phyloP scores from a whole-genome alignment of 768 basidiomycete genomes.

The Tricholoma hemisulphureum region DNA sequence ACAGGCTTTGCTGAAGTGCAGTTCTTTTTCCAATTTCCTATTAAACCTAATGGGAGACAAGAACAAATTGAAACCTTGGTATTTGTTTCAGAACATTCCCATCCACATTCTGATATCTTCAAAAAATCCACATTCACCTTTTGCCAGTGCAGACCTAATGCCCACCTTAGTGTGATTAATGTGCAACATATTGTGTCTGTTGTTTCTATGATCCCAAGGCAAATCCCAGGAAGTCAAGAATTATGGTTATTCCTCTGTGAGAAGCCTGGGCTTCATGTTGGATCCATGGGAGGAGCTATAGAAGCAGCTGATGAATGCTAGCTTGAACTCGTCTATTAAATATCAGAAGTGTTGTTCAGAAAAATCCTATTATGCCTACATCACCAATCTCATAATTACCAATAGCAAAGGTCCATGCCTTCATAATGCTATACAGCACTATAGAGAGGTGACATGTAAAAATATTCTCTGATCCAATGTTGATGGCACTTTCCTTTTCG shows the following conservation, averaged over 20 bases:
- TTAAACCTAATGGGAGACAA: not conserved
- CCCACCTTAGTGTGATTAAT: not conserved
- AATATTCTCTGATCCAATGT: no score
- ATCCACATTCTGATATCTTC: not conserved
- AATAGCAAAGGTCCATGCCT: no score
- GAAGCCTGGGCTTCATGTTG: not conserved
- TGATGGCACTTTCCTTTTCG: no score
- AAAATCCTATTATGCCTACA: not conserved
- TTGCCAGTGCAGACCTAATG: not conserved
- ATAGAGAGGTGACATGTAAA: no score
- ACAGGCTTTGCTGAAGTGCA: no score
- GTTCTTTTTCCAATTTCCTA: not conserved
- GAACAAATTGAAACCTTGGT: conserved; percentile 1
- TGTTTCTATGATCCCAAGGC: not conserved
- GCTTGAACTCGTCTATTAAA: no score
- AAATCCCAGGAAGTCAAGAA: not conserved
- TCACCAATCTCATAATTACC: no score
- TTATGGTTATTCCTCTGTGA: not conserved
- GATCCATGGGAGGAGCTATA: not conserved
- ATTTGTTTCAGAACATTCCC: not conserved
- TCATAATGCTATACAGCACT: no score
- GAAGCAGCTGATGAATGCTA: not conserved
- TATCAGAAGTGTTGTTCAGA: no score
- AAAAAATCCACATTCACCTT: not conserved
- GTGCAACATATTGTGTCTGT: not conserved